A percentile compares a stretch with the other conserved stretches of the same genome.
These are phyloP conservation scores for Begonia masoniana DNA, from an alignment of 306 rosid genomes.

Conservation along the genomic window DNA sequence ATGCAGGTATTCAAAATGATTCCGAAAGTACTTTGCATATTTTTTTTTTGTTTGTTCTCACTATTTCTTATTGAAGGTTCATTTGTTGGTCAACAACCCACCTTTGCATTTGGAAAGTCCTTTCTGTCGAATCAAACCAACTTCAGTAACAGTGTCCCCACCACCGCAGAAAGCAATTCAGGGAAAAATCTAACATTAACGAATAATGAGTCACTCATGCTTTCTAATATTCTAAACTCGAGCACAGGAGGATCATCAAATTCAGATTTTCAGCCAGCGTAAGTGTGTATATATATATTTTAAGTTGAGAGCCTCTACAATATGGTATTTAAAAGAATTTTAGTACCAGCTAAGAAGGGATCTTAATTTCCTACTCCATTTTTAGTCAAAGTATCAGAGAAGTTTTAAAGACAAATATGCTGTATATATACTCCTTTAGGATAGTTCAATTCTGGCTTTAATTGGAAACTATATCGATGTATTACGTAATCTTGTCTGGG, in stretches of 20 bases:
- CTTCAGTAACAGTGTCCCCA: conserved; percentile 17
- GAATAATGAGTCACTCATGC: conserved; percentile 14
- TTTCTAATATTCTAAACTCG: conserved; percentile 16
- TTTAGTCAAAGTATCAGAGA: not conserved
- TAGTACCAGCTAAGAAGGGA: not conserved
- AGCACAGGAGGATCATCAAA: conserved; percentile 18
- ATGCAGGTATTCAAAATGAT: conserved; percentile 12
- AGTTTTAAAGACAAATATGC: too few relatives aligned
- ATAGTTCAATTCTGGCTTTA: too few relatives aligned
- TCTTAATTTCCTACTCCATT: not conserved
- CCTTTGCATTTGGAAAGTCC: conserved; percentile 18
- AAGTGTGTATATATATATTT: too few relatives aligned
- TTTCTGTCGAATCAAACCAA: conserved; percentile 23
- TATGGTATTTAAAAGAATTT: not conserved
- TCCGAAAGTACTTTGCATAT: conserved; percentile 1
- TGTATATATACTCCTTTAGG: too few relatives aligned
- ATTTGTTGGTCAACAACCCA: conserved; percentile 23
- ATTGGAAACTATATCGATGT: too few relatives aligned
- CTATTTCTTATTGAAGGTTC: conserved; percentile 7
- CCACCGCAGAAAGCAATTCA: conserved; percentile 25
- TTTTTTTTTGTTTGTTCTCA: conserved; percentile 1
- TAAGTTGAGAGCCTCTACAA: conserved; percentile 3
- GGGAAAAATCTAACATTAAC: conserved; percentile 11
- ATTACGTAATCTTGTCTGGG: too few relatives aligned
- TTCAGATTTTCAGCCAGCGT: conserved; percentile 30